Conservation (phyloP, 352 stramenopile species). For the Phytophthora fragariae region DNA sequence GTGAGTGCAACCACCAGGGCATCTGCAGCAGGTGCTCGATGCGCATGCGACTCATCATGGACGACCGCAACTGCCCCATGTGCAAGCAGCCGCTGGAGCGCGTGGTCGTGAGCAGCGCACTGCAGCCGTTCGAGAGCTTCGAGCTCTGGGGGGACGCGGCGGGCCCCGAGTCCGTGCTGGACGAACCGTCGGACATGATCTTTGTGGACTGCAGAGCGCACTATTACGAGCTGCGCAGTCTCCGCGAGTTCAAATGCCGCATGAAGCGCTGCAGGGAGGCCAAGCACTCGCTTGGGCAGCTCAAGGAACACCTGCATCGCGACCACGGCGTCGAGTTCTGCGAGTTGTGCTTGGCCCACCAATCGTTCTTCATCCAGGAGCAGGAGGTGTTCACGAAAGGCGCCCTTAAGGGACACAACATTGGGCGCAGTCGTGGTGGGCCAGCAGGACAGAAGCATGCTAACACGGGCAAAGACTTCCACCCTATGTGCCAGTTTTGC, state of each 20-base stretch:
- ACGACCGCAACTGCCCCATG: slow-evolving; percentile 82
- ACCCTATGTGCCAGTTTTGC: slow-evolving; percentile 92
- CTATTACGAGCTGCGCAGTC: slow-evolving; percentile 60
- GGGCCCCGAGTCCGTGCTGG: slow-evolving; percentile 66
- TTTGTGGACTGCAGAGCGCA: slow-evolving; percentile 75
- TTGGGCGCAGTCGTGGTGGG: slow-evolving; percentile 54
- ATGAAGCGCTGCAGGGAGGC: slow-evolving; percentile 69
- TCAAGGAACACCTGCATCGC: slow-evolving; percentile 76
- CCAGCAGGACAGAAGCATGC: slow-evolving; percentile 50
- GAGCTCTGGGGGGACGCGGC: slow-evolving; percentile 79
- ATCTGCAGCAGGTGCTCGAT: slow-evolving; percentile 88
- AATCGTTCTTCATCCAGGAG: slow-evolving; percentile 87
- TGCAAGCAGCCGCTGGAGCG: slow-evolving; percentile 76
- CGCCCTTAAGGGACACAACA: slow-evolving; percentile 72
- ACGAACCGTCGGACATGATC: slow-evolving; percentile 83
- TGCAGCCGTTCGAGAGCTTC: slow-evolving; percentile 70
- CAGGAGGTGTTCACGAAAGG: slow-evolving; percentile 82
- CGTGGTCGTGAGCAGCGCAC: slow-evolving; percentile 65
- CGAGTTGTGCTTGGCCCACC: slow-evolving; percentile 75
- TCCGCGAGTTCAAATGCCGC: slow-evolving; percentile 71
- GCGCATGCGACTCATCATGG: slow-evolving; percentile 83
- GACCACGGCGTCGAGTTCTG: slow-evolving; percentile 81
- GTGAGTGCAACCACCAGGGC: slow-evolving; percentile 80
- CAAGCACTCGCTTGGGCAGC: slow-evolving; percentile 57
- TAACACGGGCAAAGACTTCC: slow-evolving; percentile 76